Evolutionary conservation across 306 rosid species (phyloP), one percentile per base, ranked within the genome.

Genomic region (Gastrolobium bilobum): DNA sequence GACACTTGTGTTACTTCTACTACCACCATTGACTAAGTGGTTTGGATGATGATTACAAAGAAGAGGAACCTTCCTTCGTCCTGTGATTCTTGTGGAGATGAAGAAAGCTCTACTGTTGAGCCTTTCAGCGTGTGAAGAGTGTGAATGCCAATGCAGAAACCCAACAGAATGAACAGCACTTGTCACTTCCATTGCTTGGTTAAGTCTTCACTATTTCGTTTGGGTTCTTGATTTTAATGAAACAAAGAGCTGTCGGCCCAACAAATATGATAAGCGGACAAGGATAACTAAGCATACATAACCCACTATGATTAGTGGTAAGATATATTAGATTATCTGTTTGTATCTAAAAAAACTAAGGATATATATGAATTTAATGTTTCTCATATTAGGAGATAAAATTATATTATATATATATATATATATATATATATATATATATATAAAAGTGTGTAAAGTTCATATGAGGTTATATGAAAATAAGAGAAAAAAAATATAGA

Each of bases 111-210:
- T 64, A 7, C 11, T 52, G n/a, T 51, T 74, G 54, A 64, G 75
- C 46, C 50, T 82, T 40, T 51, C 26, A 47, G 52, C 0, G 14
- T 70, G 76, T 59, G 85, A 65, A 69, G 29, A 29, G 5, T 47
- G 78, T 11, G 71, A 20, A 35, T 76, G 85, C 2, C 52, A 71
- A 43, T 54, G 64, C 56, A 51, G 59, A 69, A 48, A 73, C 51
- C 75, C 67, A 62, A 69, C 9, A 6, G 82, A 75, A 10, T 26
- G 68, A 64, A 75, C 62, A 56, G 69, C 79, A 68, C 81, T 79
- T 4, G 78, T 60, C 10, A 79, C 78, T 42, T 39, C 79, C 89
- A 86, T 86, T 80, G 6, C 56, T 79, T 34, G 30, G 35, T 46
- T 81, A 1, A 2, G 44, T 66, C 50, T 61, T n/a, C 31, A 4